phyloP scores from a whole-genome alignment of 345 rosid genomes.

The Turritis glabra region DNA sequence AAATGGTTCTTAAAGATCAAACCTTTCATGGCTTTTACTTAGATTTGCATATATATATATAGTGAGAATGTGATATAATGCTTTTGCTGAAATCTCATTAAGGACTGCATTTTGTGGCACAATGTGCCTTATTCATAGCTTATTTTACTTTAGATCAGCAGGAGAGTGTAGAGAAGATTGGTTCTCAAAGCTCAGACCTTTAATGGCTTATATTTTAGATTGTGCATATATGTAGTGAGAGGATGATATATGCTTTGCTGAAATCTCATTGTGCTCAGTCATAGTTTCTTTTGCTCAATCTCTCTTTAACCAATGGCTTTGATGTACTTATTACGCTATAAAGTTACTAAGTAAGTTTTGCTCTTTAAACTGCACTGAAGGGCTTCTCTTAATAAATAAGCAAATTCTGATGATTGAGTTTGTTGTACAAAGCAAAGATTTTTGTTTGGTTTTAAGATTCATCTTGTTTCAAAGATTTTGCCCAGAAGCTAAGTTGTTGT shows the following conservation, averaged over 20 bases:
- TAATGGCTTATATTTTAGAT: background rate
- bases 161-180: too few species aligned
- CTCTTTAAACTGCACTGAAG: background rate
- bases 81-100: conserved; percentile 22
- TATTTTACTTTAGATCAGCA: too few species aligned
- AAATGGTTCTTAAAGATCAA: conserved; percentile 7
- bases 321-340: background rate
- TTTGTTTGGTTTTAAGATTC: background rate
- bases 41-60: conserved; percentile 10
- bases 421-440: background rate
- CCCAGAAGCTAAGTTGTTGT: background rate
- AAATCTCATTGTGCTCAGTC: background rate
- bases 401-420: background rate
- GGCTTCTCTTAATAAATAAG: too few species aligned
- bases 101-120: too few species aligned
- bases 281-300: background rate
- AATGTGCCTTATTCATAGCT: too few species aligned
- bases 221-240: background rate
- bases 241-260: background rate
- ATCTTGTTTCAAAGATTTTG: background rate
- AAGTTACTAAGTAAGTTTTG: background rate
- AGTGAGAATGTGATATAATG: conserved; percentile 10
- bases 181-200: background rate
- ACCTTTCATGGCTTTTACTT: conserved; percentile 6
- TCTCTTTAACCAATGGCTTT: background rate